phyloP scores from a whole-genome alignment of 2,329 filamentous ascomycete species.

The Fusarium robinianum region DNA sequence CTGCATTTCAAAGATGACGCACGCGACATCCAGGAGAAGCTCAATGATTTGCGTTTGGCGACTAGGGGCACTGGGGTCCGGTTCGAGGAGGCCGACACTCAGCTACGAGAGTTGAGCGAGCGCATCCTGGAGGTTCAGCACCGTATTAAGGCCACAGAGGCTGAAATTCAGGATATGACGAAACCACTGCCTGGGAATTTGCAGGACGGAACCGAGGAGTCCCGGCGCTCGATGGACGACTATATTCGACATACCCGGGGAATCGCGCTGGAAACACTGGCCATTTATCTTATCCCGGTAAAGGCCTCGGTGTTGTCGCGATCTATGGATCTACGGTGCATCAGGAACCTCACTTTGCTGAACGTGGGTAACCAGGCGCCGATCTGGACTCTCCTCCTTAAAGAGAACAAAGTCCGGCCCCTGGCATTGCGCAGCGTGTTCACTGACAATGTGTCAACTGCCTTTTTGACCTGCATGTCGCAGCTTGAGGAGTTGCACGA shows the following conservation, averaged over 20 bases:
- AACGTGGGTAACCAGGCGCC: constrained; percentile 65
- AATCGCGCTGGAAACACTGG: constrained; percentile 57
- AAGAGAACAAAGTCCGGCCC: constrained; percentile 56
- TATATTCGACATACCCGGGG: constrained; percentile 64
- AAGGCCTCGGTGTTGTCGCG: constrained; percentile 60
- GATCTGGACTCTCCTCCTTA: constrained; percentile 62
- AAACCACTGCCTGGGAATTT: constrained; percentile 30
- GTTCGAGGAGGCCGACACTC: constrained; percentile 30
- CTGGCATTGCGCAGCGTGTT: constrained; percentile 62
- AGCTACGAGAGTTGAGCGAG: constrained; percentile 38
- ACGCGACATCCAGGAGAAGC: constrained; percentile 37
- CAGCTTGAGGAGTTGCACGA: constrained; percentile 60
- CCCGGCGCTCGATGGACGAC: constrained; percentile 46
- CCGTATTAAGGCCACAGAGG: constrained; percentile 44
- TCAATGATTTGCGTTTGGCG: constrained; percentile 37
- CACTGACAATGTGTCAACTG: constrained; percentile 63
- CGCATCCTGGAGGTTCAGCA: constrained; percentile 42
- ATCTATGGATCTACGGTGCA: constrained; percentile 59
- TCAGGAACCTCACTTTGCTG: constrained; percentile 63
- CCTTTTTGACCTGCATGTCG: constrained; percentile 59
- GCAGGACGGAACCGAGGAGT: constrained; percentile 20
- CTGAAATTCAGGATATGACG: constrained; percentile 44
- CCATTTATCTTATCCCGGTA: constrained; percentile 63
- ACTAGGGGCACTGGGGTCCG: constrained; percentile 33
- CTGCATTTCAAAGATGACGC: constrained; percentile 39